Conservation (phyloP, 805 yeast genomes). For the Candida adriatica region DNA sequence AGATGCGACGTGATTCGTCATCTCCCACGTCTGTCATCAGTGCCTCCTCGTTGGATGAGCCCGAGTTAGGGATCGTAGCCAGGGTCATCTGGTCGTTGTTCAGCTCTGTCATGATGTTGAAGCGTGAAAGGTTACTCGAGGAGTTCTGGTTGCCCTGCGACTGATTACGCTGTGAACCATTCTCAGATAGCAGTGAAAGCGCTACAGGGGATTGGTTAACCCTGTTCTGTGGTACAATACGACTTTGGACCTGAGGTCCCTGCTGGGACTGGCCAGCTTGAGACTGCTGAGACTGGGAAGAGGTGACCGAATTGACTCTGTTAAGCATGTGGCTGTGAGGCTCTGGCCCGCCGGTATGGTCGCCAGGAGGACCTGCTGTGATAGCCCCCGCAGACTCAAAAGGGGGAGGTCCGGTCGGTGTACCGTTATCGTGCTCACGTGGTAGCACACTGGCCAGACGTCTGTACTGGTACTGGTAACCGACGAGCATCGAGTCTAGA, state of each 20-base stretch:
- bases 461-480: conserved; percentile 17
- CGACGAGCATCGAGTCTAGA: conserved; percentile 13
- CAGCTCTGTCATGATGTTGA: conserved; percentile 7
- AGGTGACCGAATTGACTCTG: neutral
- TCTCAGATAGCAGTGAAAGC: conserved; percentile 6
- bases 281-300: no score
- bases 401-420: no score
- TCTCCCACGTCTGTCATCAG: conserved; percentile 10
- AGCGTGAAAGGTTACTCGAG: conserved; percentile 2
- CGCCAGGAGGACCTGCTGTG: neutral
- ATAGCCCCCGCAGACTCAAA: no score
- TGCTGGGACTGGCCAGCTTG: neutral
- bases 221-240: conserved; percentile 13
- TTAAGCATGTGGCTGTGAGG: conserved; percentile 2
- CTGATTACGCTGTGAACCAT: neutral
- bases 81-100: conserved; percentile 10
- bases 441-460: conserved; percentile 9
- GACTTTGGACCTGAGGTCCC: neutral
- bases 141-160: neutral
- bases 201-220: conserved; percentile 11
- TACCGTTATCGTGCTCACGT: conserved; percentile 1
- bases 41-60: conserved; percentile 3
- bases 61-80: conserved; percentile 2
- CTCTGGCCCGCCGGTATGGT: conserved; percentile 5
- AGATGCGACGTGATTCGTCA: conserved; percentile 12